Evolutionary conservation across 306 rosid species (phyloP), one percentile per base, ranked within the genome.

Genomic region (Astragalus glycyphyllos): DNA sequence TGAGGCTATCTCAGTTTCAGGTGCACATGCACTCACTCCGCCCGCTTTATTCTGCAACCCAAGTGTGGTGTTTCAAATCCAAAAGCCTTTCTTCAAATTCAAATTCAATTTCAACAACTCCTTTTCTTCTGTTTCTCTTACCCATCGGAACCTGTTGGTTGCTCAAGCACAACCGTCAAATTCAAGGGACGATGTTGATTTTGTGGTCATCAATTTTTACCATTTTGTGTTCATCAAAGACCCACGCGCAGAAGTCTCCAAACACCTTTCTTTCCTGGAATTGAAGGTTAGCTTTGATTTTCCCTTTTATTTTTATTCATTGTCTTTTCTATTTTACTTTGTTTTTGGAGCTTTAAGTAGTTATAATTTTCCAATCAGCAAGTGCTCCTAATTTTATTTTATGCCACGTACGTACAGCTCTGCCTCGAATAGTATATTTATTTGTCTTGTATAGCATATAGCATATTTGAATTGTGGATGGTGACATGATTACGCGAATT

Each of bases 181-280:
- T 68, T 75, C 77, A 10, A 81, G 53, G 4, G 70, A 68, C 7
- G 86, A 76, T 48, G 46, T 11, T 49, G 74, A 79, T 53, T 87
- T 86, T 10, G 78, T 94, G 66, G 98, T 94, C 0, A 85, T 94
- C 57, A 94, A 87, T 77, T 94, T 94, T 73, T 94, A 94, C 73
- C 86, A 81, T 59, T 90, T 94, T 54, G 87, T 83, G 29, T 79
- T 79, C 68, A 83, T 94, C 68, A 13, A 84, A 41, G 92, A 88
- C 58, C 92, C 95, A 4, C 85, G 51, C 49, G 84, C 82, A 41
- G 75, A 77, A 66, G 92, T 87, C 42, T 69, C 82, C 47, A 90
- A 86, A 70, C 98, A 90, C 81, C 88, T 85, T 16, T 76, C 86
- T 40, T 89, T 90, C 80, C 40, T 84, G 68, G 67, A 84, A 69